Evolutionary conservation across 2,329 filamentous ascomycete species (phyloP).

Genomic region (Claviceps humidiphila): DNA sequence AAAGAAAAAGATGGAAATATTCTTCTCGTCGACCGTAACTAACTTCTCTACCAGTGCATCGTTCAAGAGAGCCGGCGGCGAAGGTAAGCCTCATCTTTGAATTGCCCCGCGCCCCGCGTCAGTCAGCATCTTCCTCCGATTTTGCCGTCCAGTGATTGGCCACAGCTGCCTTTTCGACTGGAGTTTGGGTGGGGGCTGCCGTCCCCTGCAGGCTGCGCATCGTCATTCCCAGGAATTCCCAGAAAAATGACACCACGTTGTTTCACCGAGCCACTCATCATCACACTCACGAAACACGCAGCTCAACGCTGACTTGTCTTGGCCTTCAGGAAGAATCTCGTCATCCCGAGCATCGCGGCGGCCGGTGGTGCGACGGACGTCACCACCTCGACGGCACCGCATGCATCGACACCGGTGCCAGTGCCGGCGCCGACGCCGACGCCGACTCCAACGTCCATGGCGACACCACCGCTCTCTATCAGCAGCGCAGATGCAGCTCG

Average conservation of each 20-base stretch:
- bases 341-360: constrained; percentile 24
- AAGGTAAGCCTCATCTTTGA: constrained; percentile 46
- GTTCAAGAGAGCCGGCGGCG: constrained; percentile 73
- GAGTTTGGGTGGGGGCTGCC: no score
- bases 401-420: background rate
- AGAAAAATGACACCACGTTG: background rate
- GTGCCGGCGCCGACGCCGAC: background rate
- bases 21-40: background rate
- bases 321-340: constrained; percentile 28
- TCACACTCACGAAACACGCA: no score
- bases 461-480: constrained; percentile 8
- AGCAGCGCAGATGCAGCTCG: constrained; percentile 21
- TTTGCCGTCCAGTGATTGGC: no score
- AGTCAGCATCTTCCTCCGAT: background rate
- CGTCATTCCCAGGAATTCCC: no score
- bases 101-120: background rate
- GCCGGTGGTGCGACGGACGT: constrained; percentile 14
- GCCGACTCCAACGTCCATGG: background rate
- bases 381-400: no score
- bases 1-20: background rate
- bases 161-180: no score
- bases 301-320: no score
- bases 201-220: no score
- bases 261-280: background rate
- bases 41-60: constrained; percentile 34